Percentiles rank a stretch among this genome's conserved stretches.
Conservation (phyloP, 108 stramenopile species). For the Cyclotella cryptica region DNA sequence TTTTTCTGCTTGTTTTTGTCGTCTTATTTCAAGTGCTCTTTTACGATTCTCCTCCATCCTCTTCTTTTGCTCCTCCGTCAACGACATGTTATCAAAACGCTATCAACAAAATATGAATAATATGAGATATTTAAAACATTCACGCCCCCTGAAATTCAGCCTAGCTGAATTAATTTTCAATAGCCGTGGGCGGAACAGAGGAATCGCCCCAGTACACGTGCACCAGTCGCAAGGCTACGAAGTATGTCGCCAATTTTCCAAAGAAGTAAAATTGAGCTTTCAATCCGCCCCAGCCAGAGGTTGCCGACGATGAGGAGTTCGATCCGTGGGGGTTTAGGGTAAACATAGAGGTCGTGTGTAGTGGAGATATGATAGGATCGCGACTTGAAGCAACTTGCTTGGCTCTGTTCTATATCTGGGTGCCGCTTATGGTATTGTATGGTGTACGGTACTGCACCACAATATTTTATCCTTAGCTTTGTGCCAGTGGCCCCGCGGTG, state of each 20-base stretch:
- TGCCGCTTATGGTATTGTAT: no score
- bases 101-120: background rate
- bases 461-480: no score
- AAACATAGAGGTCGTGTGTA: slow-evolving; percentile 56
- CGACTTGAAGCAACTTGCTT: no score
- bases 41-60: slow-evolving; percentile 78
- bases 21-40: slow-evolving; percentile 71
- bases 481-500: no score
- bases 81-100: slow-evolving; percentile 39
- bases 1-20: slow-evolving; percentile 51
- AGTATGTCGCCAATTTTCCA: slow-evolving; percentile 76
- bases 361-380: no score
- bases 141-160: background rate
- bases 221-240: slow-evolving; percentile 72
- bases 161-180: slow-evolving; percentile 33
- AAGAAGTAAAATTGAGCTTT: slow-evolving; percentile 66
- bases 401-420: no score
- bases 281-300: slow-evolving; percentile 47
- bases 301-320: slow-evolving; percentile 33
- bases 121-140: background rate
- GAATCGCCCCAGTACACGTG: slow-evolving; percentile 76
- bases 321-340: slow-evolving; percentile 73
- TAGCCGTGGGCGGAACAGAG: slow-evolving; percentile 29
- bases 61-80: slow-evolving; percentile 81
- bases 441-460: no score